phyloP scores from a whole-genome alignment of 2,329 filamentous ascomycete species.

The Tothia fuscella region DNA sequence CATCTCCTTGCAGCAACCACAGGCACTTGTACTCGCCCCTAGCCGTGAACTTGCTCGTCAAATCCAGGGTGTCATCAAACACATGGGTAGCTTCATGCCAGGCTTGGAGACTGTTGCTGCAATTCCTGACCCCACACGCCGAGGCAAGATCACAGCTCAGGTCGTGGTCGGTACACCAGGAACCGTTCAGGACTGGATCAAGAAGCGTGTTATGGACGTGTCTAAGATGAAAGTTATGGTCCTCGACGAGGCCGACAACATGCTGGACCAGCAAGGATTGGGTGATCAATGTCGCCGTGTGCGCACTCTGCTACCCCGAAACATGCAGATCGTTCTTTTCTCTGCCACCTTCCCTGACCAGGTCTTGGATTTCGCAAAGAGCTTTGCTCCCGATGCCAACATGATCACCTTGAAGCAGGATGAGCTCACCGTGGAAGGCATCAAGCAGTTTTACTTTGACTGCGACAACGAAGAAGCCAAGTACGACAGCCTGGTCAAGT shows the following conservation, averaged over 20 bases:
- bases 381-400: constrained; percentile 78
- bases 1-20: constrained; percentile 56
- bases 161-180: constrained; percentile 90
- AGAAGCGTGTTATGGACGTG: constrained; percentile 60
- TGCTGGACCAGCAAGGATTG: constrained; percentile 90
- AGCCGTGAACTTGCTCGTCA: constrained; percentile 91
- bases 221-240: constrained; percentile 69
- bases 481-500: constrained; percentile 76
- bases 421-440: constrained; percentile 90
- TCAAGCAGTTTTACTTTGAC: constrained; percentile 96
- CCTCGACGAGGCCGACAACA: constrained; percentile 95
- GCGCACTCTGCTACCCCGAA: constrained; percentile 60
- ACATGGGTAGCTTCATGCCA: constrained; percentile 74
- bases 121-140: constrained; percentile 63
- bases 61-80: constrained; percentile 72
- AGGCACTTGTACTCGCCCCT: constrained; percentile 80
- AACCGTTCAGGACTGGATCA: constrained; percentile 79
- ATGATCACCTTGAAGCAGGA: constrained; percentile 78
- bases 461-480: constrained; percentile 73
- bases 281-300: constrained; percentile 91
- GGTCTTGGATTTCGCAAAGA: constrained; percentile 70
- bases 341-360: constrained; percentile 86
- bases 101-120: constrained; percentile 67
- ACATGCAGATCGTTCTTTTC: constrained; percentile 83
- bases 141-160: constrained; percentile 60